A percentile compares a stretch with the other conserved stretches of the same genome.
These are phyloP conservation scores for Wallacemonas sp. DNA, from an alignment of 208 protist species.

Conservation along the genomic window DNA sequence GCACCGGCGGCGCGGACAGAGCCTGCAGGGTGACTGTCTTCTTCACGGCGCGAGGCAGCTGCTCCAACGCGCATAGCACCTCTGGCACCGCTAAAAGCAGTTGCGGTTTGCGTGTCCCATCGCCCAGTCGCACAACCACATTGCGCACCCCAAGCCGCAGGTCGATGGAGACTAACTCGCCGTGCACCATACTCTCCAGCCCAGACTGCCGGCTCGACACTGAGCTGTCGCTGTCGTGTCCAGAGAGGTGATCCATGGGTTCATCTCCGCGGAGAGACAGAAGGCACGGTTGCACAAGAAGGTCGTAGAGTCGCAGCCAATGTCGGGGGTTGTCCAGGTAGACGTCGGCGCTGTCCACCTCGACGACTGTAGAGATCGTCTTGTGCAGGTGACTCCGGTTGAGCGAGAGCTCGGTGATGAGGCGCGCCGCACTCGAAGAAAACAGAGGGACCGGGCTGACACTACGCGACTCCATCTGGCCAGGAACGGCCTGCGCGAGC, in stretches of 20 bases:
- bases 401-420: slow-evolving; percentile 1
- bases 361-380: background rate
- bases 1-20: background rate
- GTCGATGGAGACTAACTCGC: background rate
- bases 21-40: background rate
- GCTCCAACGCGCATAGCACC: background rate
- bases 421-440: background rate
- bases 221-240: background rate
- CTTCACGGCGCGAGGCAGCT: background rate
- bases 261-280: background rate
- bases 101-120: background rate
- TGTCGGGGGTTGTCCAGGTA: background rate
- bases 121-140: background rate
- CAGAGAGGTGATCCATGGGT: background rate
- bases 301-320: slow-evolving; percentile 3
- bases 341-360: background rate
- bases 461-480: background rate
- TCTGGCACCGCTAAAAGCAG: background rate
- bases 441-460: background rate
- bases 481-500: background rate
- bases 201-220: background rate
- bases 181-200: background rate
- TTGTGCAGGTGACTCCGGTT: background rate
- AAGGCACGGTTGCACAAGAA: background rate
- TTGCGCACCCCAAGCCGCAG: slow-evolving; percentile 5